These are phyloP conservation scores for Ceratobasidium sp. DNA, from an alignment of 1,284 basidiomycete species.

Conservation along the genomic window DNA sequence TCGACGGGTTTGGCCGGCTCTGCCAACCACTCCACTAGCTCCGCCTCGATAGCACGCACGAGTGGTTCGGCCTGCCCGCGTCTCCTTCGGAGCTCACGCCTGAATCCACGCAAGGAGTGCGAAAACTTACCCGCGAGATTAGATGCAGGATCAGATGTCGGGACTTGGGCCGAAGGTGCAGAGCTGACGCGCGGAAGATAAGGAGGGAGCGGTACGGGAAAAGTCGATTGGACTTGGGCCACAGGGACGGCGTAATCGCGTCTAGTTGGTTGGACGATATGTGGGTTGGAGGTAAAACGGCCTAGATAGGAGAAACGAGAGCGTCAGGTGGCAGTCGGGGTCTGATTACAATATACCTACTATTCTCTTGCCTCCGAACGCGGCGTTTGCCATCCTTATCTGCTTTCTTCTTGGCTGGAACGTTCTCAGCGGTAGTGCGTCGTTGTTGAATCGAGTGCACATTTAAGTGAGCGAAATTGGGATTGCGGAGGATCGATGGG, in stretches of 20 bases:
- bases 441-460: conserved; percentile 48
- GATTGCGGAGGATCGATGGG: conserved; percentile 73
- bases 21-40: conserved; percentile 59
- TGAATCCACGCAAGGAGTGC: conserved; percentile 78
- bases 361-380: conserved; percentile 79
- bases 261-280: conserved; percentile 71
- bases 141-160: conserved; percentile 60
- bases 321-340: conserved; percentile 32
- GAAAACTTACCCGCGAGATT: conserved; percentile 81
- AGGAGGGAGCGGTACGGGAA: conserved; percentile 78
- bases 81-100: conserved; percentile 71
- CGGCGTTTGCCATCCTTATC: conserved; percentile 80
- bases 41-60: conserved; percentile 73
- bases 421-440: conserved; percentile 47
- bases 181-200: conserved; percentile 73
- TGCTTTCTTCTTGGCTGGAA: conserved; percentile 58
- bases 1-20: conserved; percentile 73
- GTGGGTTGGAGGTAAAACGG: conserved; percentile 75
- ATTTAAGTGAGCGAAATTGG: conserved; percentile 68
- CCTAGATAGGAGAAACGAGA: conserved; percentile 60
- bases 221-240: conserved; percentile 68
- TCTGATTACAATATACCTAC: conserved; percentile 58
- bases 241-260: conserved; percentile 66
- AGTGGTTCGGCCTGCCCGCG: conserved; percentile 72
- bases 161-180: conserved; percentile 62